Conservation (phyloP, 495 filamentous ascomycete genomes). For the Hyaloscypha variabilis region DNA sequence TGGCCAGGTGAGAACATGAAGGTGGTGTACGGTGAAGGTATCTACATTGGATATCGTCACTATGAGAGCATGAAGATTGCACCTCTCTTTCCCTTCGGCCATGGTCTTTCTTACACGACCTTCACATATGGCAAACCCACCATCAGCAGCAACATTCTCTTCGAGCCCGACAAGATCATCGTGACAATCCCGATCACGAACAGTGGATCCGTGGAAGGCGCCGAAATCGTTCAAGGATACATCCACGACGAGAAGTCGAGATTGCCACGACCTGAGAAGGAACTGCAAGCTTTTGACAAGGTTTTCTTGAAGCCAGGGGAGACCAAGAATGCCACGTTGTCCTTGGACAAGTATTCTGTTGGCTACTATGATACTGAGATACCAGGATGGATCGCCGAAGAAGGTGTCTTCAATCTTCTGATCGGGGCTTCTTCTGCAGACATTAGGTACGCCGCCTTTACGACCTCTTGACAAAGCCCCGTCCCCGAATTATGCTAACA, state of each 20-base stretch:
- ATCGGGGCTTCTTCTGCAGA: constrained; percentile 55
- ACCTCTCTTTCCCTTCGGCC: constrained; percentile 78
- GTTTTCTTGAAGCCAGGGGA: constrained; percentile 70
- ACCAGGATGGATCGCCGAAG: constrained; percentile 75
- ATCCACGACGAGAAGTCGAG: constrained; percentile 55
- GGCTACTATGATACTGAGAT: constrained; percentile 80
- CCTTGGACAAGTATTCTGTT: constrained; percentile 72
- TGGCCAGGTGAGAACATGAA: constrained; percentile 79
- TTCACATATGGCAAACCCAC: constrained; percentile 69
- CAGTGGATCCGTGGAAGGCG: constrained; percentile 62
- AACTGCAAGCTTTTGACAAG: constrained; percentile 81
- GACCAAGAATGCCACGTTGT: constrained; percentile 65
- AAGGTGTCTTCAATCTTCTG: constrained; percentile 69
- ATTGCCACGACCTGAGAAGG: constrained; percentile 71
- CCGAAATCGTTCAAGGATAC: constrained; percentile 83
- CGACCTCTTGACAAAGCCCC: constrained; percentile 24
- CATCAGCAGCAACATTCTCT: constrained; percentile 49
- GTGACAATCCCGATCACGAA: constrained; percentile 70
- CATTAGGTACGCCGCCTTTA: constrained; percentile 34
- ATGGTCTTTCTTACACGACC: constrained; percentile 81
- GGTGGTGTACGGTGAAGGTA: constrained; percentile 81
- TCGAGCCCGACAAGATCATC: constrained; percentile 56
- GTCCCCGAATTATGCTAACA: constrained; percentile 27
- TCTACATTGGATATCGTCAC: constrained; percentile 83
- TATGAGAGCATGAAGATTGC: constrained; percentile 71